phyloP scores from a whole-genome alignment of 1,139 yeast genomes.

The Candida dubliniensis region DNA sequence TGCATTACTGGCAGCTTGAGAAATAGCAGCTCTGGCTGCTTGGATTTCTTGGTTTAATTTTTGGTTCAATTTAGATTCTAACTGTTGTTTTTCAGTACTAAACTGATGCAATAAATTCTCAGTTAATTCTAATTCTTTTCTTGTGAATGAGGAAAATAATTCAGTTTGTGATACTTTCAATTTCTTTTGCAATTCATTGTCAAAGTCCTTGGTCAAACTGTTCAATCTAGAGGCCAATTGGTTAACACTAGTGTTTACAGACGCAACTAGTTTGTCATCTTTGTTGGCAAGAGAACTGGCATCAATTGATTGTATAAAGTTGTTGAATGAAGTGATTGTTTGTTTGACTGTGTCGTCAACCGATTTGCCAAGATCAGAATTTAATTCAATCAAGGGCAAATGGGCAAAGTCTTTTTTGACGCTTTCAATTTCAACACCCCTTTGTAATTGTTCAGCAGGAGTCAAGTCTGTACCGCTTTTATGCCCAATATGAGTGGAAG shows the following conservation, averaged over 20 bases:
- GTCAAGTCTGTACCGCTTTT: slow-evolving; percentile 19
- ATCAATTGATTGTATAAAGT: slow-evolving; percentile 52
- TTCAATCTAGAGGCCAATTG: slow-evolving; percentile 35
- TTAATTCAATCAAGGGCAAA: slow-evolving; percentile 38
- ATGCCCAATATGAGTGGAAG: slow-evolving; percentile 5
- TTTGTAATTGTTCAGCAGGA: slow-evolving; percentile 49
- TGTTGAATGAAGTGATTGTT: slow-evolving; percentile 53
- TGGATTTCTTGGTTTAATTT: slow-evolving; percentile 66
- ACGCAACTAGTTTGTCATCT: slow-evolving; percentile 30
- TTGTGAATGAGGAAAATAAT: slow-evolving; percentile 56
- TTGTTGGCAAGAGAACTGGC: slow-evolving; percentile 31
- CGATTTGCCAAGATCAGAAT: slow-evolving; percentile 20
- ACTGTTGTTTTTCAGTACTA: slow-evolving; percentile 55
- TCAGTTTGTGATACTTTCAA: slow-evolving; percentile 47
- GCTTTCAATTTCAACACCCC: slow-evolving; percentile 41
- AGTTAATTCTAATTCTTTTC: slow-evolving; percentile 53
- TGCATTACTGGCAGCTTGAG: slow-evolving; percentile 76
- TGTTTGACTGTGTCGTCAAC: slow-evolving; percentile 48
- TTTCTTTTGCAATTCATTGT: slow-evolving; percentile 39
- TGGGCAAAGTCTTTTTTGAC: slow-evolving; percentile 31
- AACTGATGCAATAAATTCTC: slow-evolving; percentile 49
- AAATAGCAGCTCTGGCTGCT: slow-evolving; percentile 66
- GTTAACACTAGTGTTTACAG: slow-evolving; percentile 33
- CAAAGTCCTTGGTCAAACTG: slow-evolving; percentile 40
- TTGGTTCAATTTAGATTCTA: slow-evolving; percentile 62